Conservation (phyloP, 1,284 basidiomycete species). For the Cutaneotrichosporon daszewskae region DNA sequence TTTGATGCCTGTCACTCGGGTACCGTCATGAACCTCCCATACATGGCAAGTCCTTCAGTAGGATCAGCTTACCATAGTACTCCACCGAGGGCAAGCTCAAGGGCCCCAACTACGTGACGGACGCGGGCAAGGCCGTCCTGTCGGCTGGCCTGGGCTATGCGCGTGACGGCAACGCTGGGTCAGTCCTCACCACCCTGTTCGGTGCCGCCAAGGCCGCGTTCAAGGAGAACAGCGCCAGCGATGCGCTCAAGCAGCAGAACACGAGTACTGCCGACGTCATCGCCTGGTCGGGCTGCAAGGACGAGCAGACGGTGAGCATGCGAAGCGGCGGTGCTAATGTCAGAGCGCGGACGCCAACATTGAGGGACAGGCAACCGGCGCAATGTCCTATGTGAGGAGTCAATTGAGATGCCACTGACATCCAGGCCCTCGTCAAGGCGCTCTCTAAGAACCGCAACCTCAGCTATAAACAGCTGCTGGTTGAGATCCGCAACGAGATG, state of each 20-base stretch:
- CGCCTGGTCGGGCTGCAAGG: constrained; percentile 81
- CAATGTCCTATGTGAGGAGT: constrained; percentile 59
- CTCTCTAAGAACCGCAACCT: constrained; percentile 63
- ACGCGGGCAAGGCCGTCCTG: constrained; percentile 69
- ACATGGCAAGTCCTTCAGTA: constrained; percentile 30
- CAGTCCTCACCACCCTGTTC: constrained; percentile 56
- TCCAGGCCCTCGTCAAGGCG: constrained; percentile 67
- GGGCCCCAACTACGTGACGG: constrained; percentile 75
- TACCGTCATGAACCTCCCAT: constrained; percentile 50
- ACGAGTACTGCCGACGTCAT: constrained; percentile 71
- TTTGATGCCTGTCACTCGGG: constrained; percentile 59
- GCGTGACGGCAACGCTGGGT: constrained; percentile 64
- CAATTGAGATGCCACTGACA: neutral
- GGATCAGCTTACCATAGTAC: constrained; percentile 51
- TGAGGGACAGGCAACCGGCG: constrained; percentile 74
- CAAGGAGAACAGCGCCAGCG: constrained; percentile 27
- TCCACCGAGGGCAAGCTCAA: constrained; percentile 91
- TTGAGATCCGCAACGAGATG: constrained; percentile 57
- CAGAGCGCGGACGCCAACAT: constrained; percentile 70
- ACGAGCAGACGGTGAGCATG: constrained; percentile 63
- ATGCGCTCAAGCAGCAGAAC: constrained; percentile 46
- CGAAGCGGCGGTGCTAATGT: neutral
- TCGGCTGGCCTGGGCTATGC: constrained; percentile 43
- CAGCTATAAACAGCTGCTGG: constrained; percentile 72
- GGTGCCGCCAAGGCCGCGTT: constrained; percentile 20